Evolutionary conservation across 306 rosid genomes (phyloP), one percentile per base, ranked within the genome.

Genomic region (Cucurbita argyrosperma): DNA sequence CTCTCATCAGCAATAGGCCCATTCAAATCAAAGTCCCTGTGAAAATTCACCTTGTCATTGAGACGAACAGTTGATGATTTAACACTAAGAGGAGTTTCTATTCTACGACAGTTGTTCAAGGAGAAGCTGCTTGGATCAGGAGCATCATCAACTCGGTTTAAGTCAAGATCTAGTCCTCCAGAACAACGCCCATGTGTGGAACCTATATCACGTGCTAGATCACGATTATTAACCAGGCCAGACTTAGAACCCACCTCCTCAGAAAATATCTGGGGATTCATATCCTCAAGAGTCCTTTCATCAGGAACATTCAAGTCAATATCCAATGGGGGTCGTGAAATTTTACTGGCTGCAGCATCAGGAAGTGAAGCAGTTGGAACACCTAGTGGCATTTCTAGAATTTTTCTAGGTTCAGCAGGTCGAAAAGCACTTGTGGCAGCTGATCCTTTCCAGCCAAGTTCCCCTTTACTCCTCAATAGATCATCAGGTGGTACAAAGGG

Each of bases 371-470:
- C 69, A n/a, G 62, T 57, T 58, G 66, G 19, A 10, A 77, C 43
- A 70, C 82, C 83, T 57, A 59, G 72, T 3, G 81, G 77, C 68
- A 78, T 67, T 64, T 86, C 93, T 43, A 61, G 21, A 67, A 51
- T 58, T 79, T 88, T 90, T 80, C 96, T 87, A 53, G 93, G 96
- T 63, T 90, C 96, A 9, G 96, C 93, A 4, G 93, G 96, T 61
- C 96, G 87, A 65, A 90, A 90, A 67, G 96, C 96, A 75, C 96
- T 90, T n/a, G 93, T 90, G 53, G 93, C 90, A 7, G 93, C 91
- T 5, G 96, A 88, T 59, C 93, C 93, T 76, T 82, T 90, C 96
- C 96, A 90, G 45, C 96, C 93, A 81, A 82, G 84, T 75, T 86
- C 91, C 47, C 88, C 88, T 68, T 80, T 86, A 79, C 83, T 82